Evolutionary conservation across 1,284 basidiomycete genomes (phyloP).

Genomic region (Pseudozyma tsukubaensis): DNA sequence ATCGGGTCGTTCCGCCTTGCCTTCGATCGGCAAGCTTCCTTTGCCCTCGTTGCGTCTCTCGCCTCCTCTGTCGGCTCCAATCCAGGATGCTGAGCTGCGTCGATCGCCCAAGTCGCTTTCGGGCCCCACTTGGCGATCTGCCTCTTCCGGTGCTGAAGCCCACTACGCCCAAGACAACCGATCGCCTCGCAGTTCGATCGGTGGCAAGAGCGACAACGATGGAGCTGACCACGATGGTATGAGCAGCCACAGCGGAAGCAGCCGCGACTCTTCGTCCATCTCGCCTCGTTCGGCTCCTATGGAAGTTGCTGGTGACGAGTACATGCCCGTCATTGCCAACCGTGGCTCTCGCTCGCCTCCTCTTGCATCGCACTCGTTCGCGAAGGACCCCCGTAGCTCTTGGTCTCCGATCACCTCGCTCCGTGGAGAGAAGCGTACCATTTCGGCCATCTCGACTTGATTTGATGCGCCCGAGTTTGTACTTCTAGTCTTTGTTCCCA

Average conservation of each 20-base stretch:
- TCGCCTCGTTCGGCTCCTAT: conserved; percentile 35
- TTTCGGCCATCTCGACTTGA: conserved; percentile 33
- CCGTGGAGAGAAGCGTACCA: conserved; percentile 41
- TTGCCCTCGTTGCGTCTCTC: conserved; percentile 46
- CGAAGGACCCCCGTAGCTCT: conserved; percentile 34
- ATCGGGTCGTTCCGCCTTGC: conserved; percentile 22
- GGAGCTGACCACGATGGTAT: conserved; percentile 26
- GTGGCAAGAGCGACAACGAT: conserved; percentile 34
- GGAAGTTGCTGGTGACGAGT: conserved; percentile 31
- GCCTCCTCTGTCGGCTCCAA: conserved; percentile 23
- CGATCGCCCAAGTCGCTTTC: conserved; percentile 16
- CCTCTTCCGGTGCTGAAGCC: conserved; percentile 4
- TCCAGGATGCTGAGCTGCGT: conserved; percentile 11
- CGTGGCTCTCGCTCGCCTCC: conserved; percentile 27
- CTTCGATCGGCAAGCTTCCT: conserved; percentile 34
- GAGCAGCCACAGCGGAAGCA: conserved; percentile 35
- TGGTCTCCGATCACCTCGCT: conserved; percentile 45
- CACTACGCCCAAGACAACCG: conserved; percentile 23
- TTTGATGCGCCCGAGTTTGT: not conserved
- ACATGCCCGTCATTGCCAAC: conserved; percentile 27
- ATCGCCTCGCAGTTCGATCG: conserved; percentile 33
- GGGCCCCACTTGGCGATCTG: conserved; percentile 18
- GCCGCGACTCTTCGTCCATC: conserved; percentile 35
- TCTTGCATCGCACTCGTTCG: conserved; percentile 15
- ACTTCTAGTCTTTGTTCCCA: conserved; percentile 9